Evolutionary conservation across 2,329 filamentous ascomycete species (phyloP).

Genomic region (Penicillium thymicola): DNA sequence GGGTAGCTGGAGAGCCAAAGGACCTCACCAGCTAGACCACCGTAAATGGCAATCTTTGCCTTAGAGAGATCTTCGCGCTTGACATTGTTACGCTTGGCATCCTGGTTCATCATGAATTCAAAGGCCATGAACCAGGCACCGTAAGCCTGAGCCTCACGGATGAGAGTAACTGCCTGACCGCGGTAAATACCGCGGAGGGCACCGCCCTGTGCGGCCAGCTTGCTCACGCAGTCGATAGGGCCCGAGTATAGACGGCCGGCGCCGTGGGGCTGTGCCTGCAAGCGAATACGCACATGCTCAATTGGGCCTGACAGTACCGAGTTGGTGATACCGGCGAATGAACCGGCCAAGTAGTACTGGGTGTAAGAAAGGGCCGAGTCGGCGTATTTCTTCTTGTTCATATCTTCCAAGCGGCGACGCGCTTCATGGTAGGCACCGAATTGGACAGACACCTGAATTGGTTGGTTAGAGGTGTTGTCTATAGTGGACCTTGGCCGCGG

Average conservation of each 20-base stretch:
- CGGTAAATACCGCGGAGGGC: slow-evolving; percentile 76
- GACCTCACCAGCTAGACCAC: slow-evolving; percentile 87
- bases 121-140: slow-evolving; percentile 93
- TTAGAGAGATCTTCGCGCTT: slow-evolving; percentile 73
- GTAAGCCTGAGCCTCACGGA: slow-evolving; percentile 91
- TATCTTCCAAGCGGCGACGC: slow-evolving; percentile 76
- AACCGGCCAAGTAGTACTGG: slow-evolving; percentile 87
- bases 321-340: slow-evolving; percentile 91
- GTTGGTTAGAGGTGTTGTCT: slow-evolving; percentile 5
- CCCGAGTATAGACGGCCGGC: slow-evolving; percentile 73
- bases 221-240: slow-evolving; percentile 84
- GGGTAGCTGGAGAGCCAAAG: slow-evolving; percentile 94
- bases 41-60: slow-evolving; percentile 86
- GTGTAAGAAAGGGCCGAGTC: slow-evolving; percentile 63
- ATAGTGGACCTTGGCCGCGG: not conserved
- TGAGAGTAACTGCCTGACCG: slow-evolving; percentile 77
- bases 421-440: slow-evolving; percentile 96
- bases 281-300: slow-evolving; percentile 91
- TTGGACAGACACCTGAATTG: slow-evolving; percentile 71
- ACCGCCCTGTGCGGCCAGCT: slow-evolving; percentile 68
- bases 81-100: slow-evolving; percentile 73
- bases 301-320: slow-evolving; percentile 84
- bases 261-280: slow-evolving; percentile 95
- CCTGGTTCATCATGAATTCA: slow-evolving; percentile 92
- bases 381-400: slow-evolving; percentile 55